phyloP scores from a whole-genome alignment of 768 basidiomycete genomes.

The Mrakia gelida region DNA sequence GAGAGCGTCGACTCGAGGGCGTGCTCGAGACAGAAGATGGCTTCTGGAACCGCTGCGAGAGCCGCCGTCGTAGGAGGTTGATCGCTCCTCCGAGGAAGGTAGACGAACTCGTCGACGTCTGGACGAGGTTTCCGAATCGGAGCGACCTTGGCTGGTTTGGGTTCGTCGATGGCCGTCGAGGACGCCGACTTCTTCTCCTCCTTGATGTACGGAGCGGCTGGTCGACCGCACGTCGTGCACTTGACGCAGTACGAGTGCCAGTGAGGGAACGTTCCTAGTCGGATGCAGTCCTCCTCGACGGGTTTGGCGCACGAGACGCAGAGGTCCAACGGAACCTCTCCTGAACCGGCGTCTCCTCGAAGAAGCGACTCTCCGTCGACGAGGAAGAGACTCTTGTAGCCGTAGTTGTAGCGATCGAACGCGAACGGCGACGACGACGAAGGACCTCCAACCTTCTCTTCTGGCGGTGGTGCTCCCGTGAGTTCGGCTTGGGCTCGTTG shows the following conservation, averaged over 20 bases:
- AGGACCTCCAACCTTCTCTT: conserved; percentile 21
- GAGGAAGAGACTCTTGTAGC: conserved; percentile 38
- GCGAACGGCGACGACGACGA: background rate
- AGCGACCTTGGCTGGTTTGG: conserved; percentile 46
- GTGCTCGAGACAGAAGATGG: conserved; percentile 75
- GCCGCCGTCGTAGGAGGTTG: conserved; percentile 3
- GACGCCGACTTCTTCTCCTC: conserved; percentile 48
- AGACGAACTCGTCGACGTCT: conserved; percentile 72
- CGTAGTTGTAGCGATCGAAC: conserved; percentile 36
- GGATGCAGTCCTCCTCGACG: conserved; percentile 94
- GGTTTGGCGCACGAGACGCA: conserved; percentile 84
- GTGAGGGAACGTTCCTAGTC: conserved; percentile 89
- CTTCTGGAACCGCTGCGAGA: conserved; percentile 31
- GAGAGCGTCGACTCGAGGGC: conserved; percentile 59
- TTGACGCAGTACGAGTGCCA: conserved; percentile 96
- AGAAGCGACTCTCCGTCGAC: conserved; percentile 42
- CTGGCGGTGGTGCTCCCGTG: conserved; percentile 35
- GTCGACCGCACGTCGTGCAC: conserved; percentile 71
- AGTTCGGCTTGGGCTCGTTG: conserved; percentile 11
- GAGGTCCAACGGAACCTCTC: conserved; percentile 68
- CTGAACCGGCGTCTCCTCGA: conserved; percentile 45
- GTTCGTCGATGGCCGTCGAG: background rate
- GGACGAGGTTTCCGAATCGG: conserved; percentile 61
- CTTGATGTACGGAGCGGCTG: conserved; percentile 46
- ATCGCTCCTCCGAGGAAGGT: conserved; percentile 38